Conservation (phyloP, 1,284 basidiomycete species). For the Prillingera fragicola region DNA sequence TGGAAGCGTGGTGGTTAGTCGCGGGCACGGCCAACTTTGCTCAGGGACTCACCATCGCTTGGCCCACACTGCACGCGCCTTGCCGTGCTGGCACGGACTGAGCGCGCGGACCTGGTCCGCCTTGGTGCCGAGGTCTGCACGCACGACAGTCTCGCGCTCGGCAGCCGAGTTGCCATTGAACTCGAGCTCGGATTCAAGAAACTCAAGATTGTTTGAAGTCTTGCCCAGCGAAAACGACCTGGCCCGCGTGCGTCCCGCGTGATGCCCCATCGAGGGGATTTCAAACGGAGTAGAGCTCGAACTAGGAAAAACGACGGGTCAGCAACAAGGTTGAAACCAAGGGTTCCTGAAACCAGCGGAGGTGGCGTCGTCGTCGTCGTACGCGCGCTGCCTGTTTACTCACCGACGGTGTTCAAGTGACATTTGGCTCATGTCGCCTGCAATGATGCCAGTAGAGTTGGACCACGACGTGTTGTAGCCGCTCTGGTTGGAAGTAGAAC, state of each 20-base stretch:
- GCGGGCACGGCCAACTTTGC: not conserved
- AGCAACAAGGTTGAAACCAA: too few species aligned
- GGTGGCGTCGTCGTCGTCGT: not conserved
- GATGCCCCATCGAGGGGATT: conserved; percentile 9
- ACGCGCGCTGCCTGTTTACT: conserved; percentile 1
- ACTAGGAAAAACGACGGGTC: conserved; percentile 3
- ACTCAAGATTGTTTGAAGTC: conserved; percentile 17
- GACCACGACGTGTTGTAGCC: conserved; percentile 25
- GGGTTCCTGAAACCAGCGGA: too few species aligned
- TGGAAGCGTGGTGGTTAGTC: not conserved
- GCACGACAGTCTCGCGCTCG: conserved; percentile 29
- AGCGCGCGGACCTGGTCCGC: conserved; percentile 16
- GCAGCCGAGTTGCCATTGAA: conserved; percentile 23
- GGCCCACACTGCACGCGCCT: conserved; percentile 36
- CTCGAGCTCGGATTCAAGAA: conserved; percentile 19
- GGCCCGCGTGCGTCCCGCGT: conserved; percentile 8
- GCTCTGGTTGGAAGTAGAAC: conserved; percentile 20
- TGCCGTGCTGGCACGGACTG: conserved; percentile 31
- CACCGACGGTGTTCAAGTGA: conserved; percentile 34
- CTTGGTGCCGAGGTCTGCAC: conserved; percentile 21
- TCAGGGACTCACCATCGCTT: conserved; percentile 30
- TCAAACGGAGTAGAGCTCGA: conserved; percentile 18
- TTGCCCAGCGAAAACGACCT: conserved; percentile 20
- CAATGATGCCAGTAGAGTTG: conserved; percentile 15
- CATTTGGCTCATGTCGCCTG: conserved; percentile 25